Base-by-base conservation (phyloP, 805 yeast species). In the Blastobotrys terrestris region DNA sequence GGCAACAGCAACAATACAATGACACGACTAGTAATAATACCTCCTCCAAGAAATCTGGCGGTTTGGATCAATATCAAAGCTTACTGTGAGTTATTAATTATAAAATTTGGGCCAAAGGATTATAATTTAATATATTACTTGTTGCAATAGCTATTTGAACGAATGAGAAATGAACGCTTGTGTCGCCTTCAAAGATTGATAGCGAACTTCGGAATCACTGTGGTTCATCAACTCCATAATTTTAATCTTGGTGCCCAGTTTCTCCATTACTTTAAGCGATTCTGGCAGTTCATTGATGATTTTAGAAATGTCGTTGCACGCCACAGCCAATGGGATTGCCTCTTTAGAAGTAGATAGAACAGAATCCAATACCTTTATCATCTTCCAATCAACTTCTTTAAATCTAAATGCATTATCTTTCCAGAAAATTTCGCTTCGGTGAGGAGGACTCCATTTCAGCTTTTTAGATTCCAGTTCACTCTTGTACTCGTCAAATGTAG, bases 131-230 rank as follows among this genome's bases (percentile, higher is more conserved):
- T 43, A 11, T 43, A n/a, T 4, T 16, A 18, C 19, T 18, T 16
- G 14, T 43, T 19, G 8, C 14, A 16, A 11, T n/a, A n/a, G n/a
- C 21, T 39, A 39, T 56, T 72, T 77, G 60, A 85, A 79, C n/a
- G 85, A 77, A 64, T 88, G 89, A 2, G 96, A 89, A 51, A 94
- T 95, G 62, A 94, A 80, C 53, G 84, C 79, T 73, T 94, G 99
- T n/a, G 97, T 88, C 2, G 97, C 90, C 68, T 87, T 88, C 65
- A 94, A 78, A 1, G 98, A 98, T 73, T 92, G 97, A 67, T 85
- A 94, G 67, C 92, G 87, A 59, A 94, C 91, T 65, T 88, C 94
- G 19, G 91, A 78, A 67, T 90, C 91, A 43, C 84, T 79, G 53
- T 83, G 81, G 63, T 80, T 82, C 81, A 94, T 83, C 58, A 90